These are phyloP conservation scores for Cordyceps cicadae DNA, from an alignment of 2,329 filamentous ascomycete species.

Conservation along the genomic window DNA sequence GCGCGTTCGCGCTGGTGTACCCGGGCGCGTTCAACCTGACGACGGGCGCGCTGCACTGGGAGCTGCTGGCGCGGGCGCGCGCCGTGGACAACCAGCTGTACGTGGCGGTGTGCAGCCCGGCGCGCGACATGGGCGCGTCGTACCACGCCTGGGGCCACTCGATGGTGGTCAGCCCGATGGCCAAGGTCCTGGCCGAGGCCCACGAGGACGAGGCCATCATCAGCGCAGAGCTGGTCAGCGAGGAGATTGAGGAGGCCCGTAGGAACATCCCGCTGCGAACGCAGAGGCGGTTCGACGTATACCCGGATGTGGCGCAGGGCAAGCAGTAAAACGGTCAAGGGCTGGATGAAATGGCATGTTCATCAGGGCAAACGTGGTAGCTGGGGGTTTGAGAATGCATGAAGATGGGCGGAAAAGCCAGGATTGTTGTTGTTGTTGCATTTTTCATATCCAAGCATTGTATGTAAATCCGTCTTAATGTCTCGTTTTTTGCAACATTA, in stretches of 20 bases:
- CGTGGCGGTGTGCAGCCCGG: slow-evolving; percentile 86
- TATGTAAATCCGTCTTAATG: no score
- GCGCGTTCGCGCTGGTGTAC: slow-evolving; percentile 83
- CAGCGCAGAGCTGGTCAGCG: slow-evolving; percentile 60
- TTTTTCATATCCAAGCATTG: not conserved
- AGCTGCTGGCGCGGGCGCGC: slow-evolving; percentile 68
- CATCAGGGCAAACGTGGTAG: not conserved
- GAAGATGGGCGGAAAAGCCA: not conserved
- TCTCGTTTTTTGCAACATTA: no score
- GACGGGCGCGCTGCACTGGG: slow-evolving; percentile 89
- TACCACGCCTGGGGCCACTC: slow-evolving; percentile 94
- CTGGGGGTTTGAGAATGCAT: not conserved
- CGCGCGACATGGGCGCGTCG: slow-evolving; percentile 60
- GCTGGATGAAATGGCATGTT: not conserved
- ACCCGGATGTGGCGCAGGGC: slow-evolving; percentile 72
- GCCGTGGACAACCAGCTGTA: slow-evolving; percentile 94
- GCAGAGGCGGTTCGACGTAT: slow-evolving; percentile 91
- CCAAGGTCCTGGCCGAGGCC: slow-evolving; percentile 68
- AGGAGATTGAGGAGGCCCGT: slow-evolving; percentile 64
- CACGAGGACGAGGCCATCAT: slow-evolving; percentile 72
- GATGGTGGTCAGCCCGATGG: slow-evolving; percentile 80
- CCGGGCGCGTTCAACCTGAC: slow-evolving; percentile 96
- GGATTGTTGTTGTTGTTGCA: not conserved
- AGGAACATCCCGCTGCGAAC: slow-evolving; percentile 75
- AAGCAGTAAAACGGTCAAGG: not conserved